Base-by-base conservation (phyloP, 2,329 filamentous ascomycete species). In the Fusarium veterinarium region DNA sequence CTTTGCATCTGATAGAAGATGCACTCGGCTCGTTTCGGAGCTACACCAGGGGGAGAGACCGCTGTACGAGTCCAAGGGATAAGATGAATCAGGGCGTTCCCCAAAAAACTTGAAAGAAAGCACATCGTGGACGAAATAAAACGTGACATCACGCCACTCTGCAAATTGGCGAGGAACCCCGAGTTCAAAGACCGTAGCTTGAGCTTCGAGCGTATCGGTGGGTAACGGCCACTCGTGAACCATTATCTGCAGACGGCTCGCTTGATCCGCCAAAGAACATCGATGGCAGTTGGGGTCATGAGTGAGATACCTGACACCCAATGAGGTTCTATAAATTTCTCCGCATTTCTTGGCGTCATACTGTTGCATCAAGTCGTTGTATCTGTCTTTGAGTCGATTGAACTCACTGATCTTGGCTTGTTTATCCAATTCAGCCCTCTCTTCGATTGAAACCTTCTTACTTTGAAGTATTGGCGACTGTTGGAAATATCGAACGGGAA, bases 181-280 rank as follows among this genome's bases (percentile, higher is more conserved):
- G 0, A 91, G 79, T 70, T 91, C 89, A 46, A 91, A 91, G 0
- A 91, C 81, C 0, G 83, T 83, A 0, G 86, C 79, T 68, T 88
- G 85, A 0, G 83, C 83, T 23, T 81, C 31, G 0, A 69, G n/a
- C 0, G 46, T 1, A 1, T 81, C 19, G 0, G 45, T 37, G 0
- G 88, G 85, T 0, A 91, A 78, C 0, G 90, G 89, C 88, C 88
- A 91, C 74, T 92, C 90, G 69, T 89, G 81, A 12, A 88, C 75
- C 0, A 51, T 2, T 17, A 92, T 90, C 0, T 31, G 38, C 1
- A 91, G 62, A 0, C 4, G 3, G 0, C 80, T 48, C 2, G 87
- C 87, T 23, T 77, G 4, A 0, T 9, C 8, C 11, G 69, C 46
- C 2, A 80, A 67, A 0, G 5, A 4, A 69, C 86, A 89, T 58